Percentiles rank a stretch among this genome's conserved stretches.
These are phyloP conservation scores for Pterocarpus macrocarpus DNA, from an alignment of 306 rosid species.

Conservation along the genomic window DNA sequence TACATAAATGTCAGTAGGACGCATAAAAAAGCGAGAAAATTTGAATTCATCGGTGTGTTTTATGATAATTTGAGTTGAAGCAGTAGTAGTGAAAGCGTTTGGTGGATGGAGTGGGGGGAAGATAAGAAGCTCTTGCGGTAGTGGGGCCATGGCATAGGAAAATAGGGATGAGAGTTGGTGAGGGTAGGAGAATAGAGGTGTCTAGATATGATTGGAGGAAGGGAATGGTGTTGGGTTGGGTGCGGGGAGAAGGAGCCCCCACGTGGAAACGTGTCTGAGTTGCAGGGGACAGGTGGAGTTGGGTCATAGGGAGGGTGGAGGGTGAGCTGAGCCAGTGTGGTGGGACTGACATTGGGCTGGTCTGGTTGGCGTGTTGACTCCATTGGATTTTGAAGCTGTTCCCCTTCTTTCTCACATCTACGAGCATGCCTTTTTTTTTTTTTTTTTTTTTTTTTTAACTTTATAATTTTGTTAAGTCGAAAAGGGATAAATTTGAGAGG, in stretches of 20 bases:
- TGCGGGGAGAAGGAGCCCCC: conserved; percentile 53
- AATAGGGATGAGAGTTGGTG: background rate
- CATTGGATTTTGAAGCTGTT: background rate
- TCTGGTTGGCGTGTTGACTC: conserved; percentile 71
- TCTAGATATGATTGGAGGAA: background rate
- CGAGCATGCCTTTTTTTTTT: background rate
- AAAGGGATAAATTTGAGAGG: background rate
- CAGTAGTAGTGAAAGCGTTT: too few relatives aligned
- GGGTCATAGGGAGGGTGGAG: conserved; percentile 38
- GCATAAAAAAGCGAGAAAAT: background rate
- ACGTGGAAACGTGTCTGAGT: conserved; percentile 82
- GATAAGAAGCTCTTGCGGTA: too few relatives aligned
- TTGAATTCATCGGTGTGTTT: background rate
- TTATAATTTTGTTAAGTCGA: background rate
- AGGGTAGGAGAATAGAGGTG: background rate
- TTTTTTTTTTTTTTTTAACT: background rate
- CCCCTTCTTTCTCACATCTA: conserved; percentile 6
- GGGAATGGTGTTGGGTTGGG: conserved; percentile 25
- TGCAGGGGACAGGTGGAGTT: conserved; percentile 73
- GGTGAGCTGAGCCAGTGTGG: background rate
- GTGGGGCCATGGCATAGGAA: too few relatives aligned
- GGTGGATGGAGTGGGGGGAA: too few relatives aligned
- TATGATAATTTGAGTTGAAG: background rate
- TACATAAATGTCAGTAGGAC: background rate
- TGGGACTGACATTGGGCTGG: conserved; percentile 23